A percentile compares a stretch with the other conserved stretches of the same genome.
phyloP scores from a whole-genome alignment of 1,284 basidiomycete genomes.

The Melampsora abietis-canadensis region DNA sequence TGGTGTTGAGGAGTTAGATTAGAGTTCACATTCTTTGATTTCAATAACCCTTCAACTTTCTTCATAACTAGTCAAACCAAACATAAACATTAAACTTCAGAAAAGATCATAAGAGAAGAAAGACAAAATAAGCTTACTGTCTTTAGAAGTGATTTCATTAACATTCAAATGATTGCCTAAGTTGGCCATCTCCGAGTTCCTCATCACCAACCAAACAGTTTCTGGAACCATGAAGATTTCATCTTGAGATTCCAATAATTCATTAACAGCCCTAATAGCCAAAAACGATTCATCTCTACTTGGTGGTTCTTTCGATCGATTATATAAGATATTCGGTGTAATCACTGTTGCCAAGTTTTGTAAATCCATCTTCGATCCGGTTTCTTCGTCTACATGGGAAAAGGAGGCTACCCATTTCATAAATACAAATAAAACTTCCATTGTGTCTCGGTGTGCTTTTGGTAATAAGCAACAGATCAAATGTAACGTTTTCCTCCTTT shows the following conservation, averaged over 20 bases:
- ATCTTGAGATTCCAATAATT: conserved; percentile 87
- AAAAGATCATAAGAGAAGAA: background rate
- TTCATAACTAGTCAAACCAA: conserved; percentile 26
- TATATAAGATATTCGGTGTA: conserved; percentile 86
- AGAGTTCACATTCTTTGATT: conserved; percentile 16
- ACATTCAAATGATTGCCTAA: conserved; percentile 11
- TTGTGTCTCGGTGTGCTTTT: conserved; percentile 88
- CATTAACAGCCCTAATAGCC: conserved; percentile 78
- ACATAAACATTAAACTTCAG: background rate
- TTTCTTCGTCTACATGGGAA: conserved; percentile 95
- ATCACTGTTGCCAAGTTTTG: conserved; percentile 96
- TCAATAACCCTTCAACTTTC: conserved; percentile 31
- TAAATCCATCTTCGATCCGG: conserved; percentile 97
- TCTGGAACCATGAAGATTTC: conserved; percentile 73
- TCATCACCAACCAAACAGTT: conserved; percentile 25
- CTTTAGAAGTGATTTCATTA: conserved; percentile 43
- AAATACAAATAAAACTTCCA: conserved; percentile 97
- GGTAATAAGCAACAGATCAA: conserved; percentile 82
- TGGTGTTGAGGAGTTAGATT: background rate
- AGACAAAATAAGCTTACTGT: conserved; percentile 13
- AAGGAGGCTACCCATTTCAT: conserved; percentile 99
- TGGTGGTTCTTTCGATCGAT: conserved; percentile 72
- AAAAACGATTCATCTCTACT: conserved; percentile 90
- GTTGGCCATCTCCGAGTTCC: conserved; percentile 32
- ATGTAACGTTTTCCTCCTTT: conserved; percentile 79